Base-by-base conservation (phyloP, 768 basidiomycete species). In the Lactarius pseudohatsudake region DNA sequence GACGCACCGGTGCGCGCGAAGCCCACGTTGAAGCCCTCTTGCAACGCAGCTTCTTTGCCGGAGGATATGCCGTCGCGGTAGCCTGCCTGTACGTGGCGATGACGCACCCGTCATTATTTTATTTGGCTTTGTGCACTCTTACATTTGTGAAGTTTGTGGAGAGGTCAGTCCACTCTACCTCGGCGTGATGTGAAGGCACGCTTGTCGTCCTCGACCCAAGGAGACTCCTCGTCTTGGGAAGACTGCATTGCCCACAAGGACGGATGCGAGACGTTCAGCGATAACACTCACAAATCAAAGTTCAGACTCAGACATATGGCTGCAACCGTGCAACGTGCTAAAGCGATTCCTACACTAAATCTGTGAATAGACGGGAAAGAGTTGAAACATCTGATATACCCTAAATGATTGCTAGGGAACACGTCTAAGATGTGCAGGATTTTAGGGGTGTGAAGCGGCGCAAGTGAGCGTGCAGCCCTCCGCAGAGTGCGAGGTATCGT, bases 11-110 rank as follows among this genome's bases (percentile, higher is more conserved):
- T 79, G 16, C 77, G 75, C 0, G 87, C 86, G 72, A 93, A 98
- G 1, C 92, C 94, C 4, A 81, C 79, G 76, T 99, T 92, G 72
- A 99, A 98, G 0, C 96, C 96, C 69, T 87, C 80, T 72, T 99
- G 96, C 2, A 98, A 81, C 2, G 87, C 88, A 0, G 84, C 81
- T 74, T 96, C 90, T 75, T 98, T 98, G 3, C 96, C 96, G 5
- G 89, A 87, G 0, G 88, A 91, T 72, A 98, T 96, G 7, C 96
- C 96, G 77, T 98, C 96, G n/a, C 96, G 86, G 73, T 98, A 98
- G 2, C 96, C 96, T 18, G 86, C 86, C 96, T 97, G 72, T 43
- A 26, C 13, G 59, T 43, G 30, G 16, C 55, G 61, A 15, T 26
- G 45, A 57, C 10, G 57, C 36, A 38, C 36, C 11, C 36, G 11